Base-by-base conservation (phyloP, 208 protist genomes). In the Wallacemonas rigidus region DNA sequence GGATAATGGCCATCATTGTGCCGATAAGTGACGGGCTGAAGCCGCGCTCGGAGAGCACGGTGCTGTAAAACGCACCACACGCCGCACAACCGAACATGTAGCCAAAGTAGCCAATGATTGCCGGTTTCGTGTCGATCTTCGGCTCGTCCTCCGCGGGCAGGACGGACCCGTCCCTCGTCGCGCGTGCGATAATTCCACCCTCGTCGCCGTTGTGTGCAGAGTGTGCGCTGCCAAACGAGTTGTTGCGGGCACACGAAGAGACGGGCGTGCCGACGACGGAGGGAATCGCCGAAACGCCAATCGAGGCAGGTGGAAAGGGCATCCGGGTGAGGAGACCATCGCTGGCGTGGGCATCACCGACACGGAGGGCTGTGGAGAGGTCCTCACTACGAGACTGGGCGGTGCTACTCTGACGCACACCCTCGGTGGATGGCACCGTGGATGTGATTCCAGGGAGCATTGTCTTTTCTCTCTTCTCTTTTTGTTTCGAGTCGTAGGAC, bases 61-160 rank as follows among this genome's bases (percentile, higher is more conserved):
- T 67, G 41, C 79, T 75, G 58, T 70, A 79, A 51, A 77, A 91
- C 17, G 74, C 56, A 45, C 45, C 55, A 55, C 88, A 79, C 11
- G 75, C 71, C 8, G 65, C 77, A 11, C 6, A 47, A 17, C 83
- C 78, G 40, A 89, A 83, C 54, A 78, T 71, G 47, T 58, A 77
- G 4, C 75, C 67, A 67, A 91, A 91, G 69, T 86, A 89, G 11
- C 82, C 75, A 15, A 83, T 56, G 14, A 71, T 72, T 7, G 77
- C 72, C 15, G 57, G 65, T 39, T 63, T 56, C n/a, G 43, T 41
- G 62, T 67, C 58, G 40, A 81, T 53, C 26, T 67, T 62, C 35
- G 64, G 73, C 50, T 71, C 44, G 41, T 57, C 55, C 45, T 38
- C 26, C 17, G 62, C 14, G 26, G 11, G 9, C 53, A n/a, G 6